phyloP scores from a whole-genome alignment of 371 early-diverging fungal genomes.

The Amoeboaphelidium occidentale region DNA sequence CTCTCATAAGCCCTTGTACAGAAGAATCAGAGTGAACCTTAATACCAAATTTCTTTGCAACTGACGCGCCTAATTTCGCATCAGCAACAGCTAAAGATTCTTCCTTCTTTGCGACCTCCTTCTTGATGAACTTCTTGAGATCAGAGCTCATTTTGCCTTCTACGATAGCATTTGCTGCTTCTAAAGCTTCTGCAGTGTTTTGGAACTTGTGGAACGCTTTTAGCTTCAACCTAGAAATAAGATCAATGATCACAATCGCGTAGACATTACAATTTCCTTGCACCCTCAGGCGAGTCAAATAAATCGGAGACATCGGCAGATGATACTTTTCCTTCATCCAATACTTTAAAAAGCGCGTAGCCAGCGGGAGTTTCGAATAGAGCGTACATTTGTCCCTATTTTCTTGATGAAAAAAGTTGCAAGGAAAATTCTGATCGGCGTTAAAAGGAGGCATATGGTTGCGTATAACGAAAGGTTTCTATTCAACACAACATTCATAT shows the following conservation, averaged over 20 bases:
- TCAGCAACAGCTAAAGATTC: slow-evolving; percentile 77
- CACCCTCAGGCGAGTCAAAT: slow-evolving; percentile 46
- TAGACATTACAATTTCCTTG: slow-evolving; percentile 37
- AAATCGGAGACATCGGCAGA: slow-evolving; percentile 45
- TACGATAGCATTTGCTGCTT: slow-evolving; percentile 76
- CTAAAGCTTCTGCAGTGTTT: slow-evolving; percentile 83
- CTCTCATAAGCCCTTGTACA: slow-evolving; percentile 66
- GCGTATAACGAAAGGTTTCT: too few relatives aligned
- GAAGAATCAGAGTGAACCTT: slow-evolving; percentile 66
- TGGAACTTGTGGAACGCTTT: slow-evolving; percentile 86
- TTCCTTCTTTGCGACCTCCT: slow-evolving; percentile 42
- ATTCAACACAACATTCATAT: too few relatives aligned
- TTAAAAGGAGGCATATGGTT: too few relatives aligned
- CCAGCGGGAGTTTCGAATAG: slow-evolving; percentile 72
- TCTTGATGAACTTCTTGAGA: slow-evolving; percentile 75
- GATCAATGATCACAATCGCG: not conserved
- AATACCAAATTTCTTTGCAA: slow-evolving; percentile 78
- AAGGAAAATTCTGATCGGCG: too few relatives aligned
- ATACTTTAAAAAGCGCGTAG: slow-evolving; percentile 62
- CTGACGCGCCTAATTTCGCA: slow-evolving; percentile 65
- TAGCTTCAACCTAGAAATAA: slow-evolving; percentile 43
- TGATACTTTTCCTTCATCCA: slow-evolving; percentile 50
- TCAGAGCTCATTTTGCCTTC: slow-evolving; percentile 79
- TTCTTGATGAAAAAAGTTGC: too few relatives aligned
- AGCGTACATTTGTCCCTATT: too few relatives aligned